Conservation (phyloP, 2,329 filamentous ascomycete genomes). For the Pseudogymnoascus sp. region DNA sequence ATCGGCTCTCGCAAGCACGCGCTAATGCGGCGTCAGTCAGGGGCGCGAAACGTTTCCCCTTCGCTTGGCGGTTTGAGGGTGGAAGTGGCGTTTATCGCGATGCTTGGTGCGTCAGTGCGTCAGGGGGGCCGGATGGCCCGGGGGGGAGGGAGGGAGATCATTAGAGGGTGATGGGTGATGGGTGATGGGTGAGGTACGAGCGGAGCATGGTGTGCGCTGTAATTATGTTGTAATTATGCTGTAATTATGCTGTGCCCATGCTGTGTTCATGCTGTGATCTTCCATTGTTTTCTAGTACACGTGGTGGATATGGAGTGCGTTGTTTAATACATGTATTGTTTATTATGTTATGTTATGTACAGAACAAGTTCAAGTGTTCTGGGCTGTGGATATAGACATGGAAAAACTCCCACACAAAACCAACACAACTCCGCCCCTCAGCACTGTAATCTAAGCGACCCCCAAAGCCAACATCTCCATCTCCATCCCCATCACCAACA, state of each 20-base stretch:
- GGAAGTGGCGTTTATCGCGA: slow-evolving; percentile 1
- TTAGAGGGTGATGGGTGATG: not conserved
- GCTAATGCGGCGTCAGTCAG: not conserved
- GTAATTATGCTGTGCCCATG: not conserved
- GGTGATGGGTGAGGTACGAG: not conserved
- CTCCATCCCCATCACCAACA: too few relatives aligned
- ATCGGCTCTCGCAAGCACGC: not conserved
- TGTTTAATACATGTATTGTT: too few relatives aligned
- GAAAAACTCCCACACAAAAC: not conserved
- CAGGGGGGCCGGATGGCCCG: not conserved
- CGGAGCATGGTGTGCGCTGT: too few relatives aligned
- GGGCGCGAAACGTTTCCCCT: slow-evolving; percentile 1
- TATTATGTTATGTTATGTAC: too few relatives aligned
- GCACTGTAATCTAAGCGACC: not conserved
- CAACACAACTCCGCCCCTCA: not conserved
- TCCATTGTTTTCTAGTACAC: not conserved
- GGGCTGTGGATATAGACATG: not conserved
- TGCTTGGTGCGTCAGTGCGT: not conserved
- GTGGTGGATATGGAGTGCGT: not conserved
- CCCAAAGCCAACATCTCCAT: not conserved
- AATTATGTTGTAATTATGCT: too few relatives aligned
- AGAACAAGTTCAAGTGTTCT: too few relatives aligned
- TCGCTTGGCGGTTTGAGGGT: not conserved
- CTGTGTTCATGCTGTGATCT: not conserved
- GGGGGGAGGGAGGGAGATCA: not conserved